Base-by-base conservation (phyloP, 2,329 filamentous ascomycete genomes). In the Cercospora zeae-maydis region DNA sequence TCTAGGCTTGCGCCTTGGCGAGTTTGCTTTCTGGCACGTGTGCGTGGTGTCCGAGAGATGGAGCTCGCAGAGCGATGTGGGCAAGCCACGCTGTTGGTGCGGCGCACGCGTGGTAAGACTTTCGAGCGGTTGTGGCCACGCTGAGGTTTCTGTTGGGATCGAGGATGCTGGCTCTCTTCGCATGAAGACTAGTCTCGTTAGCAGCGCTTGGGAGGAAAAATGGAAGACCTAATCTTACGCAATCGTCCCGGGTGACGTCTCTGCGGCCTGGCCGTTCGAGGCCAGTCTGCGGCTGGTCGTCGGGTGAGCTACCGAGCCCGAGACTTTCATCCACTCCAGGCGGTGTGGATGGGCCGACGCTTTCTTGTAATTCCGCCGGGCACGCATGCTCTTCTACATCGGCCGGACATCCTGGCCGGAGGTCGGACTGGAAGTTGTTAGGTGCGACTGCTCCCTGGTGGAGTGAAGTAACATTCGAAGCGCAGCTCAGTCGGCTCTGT, bases 1-100 rank as follows among this genome's bases (percentile, higher is more conserved):
- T 37, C 16, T 13, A 55, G 52, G 31, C 52, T 55, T 37, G 31
- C 52, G 52, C 52, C 52, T 27, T 55, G 7, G 14, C 52, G 52
- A 55, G 14, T 55, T 21, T 36, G 52, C 52, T 55, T 55, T 55
- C 31, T 55, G 16, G 16, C 31, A 55, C 52, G 52, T 55, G 10
- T 55, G 16, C 52, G 52, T 37, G 7, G 52, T 33, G 14, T 37
- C 52, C 30, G 52, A 55, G 52, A 55, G 52, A 55, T 55, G 4
- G 52, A 55, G 30, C 52, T 55, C 52, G 52, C 16, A 55, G 52
- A 55, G 52, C 52, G 16, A 21, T 55, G 11, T 55, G 16, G 31
- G 52, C 19, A 13, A 4, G 16, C 49, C 8, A 52, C 49, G 49
- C 49, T 30, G 24, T 30, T 52, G 13, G 16, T 31, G 13, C 10